Evolutionary conservation across 108 stramenopile genomes (phyloP).

Genomic region (Nitzschia inconspicua): DNA sequence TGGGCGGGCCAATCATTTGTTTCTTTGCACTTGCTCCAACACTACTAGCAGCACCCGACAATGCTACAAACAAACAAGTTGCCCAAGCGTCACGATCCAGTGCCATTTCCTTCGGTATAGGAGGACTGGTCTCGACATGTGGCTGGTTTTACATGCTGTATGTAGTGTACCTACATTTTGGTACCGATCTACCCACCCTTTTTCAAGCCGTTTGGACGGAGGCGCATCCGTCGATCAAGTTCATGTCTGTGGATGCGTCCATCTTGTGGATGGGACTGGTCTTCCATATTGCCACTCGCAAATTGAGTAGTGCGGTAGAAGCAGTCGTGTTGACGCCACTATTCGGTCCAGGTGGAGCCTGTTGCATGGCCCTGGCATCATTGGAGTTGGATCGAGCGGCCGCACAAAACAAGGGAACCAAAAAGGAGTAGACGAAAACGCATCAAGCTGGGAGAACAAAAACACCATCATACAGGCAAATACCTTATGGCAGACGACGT

Average conservation of each 20-base stretch:
- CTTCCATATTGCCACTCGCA: slow-evolving; percentile 22
- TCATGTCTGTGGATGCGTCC: slow-evolving; percentile 37
- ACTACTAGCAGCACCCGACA: background rate
- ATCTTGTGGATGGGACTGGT: slow-evolving; percentile 18
- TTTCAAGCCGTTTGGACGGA: slow-evolving; percentile 35
- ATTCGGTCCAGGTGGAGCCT: slow-evolving; percentile 37
- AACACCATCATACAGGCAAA: no score
- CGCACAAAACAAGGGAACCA: background rate
- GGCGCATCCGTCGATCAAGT: slow-evolving; percentile 21
- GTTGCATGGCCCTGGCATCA: slow-evolving; percentile 16
- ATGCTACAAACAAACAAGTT: background rate
- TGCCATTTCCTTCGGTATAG: slow-evolving; percentile 9
- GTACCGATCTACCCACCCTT: slow-evolving; percentile 10
- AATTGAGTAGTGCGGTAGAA: slow-evolving; percentile 24
- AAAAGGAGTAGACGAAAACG: background rate
- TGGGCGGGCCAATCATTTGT: slow-evolving; percentile 38
- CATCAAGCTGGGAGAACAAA: background rate
- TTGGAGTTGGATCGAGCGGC: slow-evolving; percentile 21
- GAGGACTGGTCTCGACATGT: background rate
- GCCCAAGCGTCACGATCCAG: background rate
- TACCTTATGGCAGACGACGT: no score
- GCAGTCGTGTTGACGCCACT: slow-evolving; percentile 14
- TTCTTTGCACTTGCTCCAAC: slow-evolving; percentile 2
- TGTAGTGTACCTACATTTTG: slow-evolving; percentile 14
- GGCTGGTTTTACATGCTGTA: slow-evolving; percentile 10